These are phyloP conservation scores for Blastomyces silverae DNA, from an alignment of 2,329 filamentous ascomycete species.

Conservation along the genomic window DNA sequence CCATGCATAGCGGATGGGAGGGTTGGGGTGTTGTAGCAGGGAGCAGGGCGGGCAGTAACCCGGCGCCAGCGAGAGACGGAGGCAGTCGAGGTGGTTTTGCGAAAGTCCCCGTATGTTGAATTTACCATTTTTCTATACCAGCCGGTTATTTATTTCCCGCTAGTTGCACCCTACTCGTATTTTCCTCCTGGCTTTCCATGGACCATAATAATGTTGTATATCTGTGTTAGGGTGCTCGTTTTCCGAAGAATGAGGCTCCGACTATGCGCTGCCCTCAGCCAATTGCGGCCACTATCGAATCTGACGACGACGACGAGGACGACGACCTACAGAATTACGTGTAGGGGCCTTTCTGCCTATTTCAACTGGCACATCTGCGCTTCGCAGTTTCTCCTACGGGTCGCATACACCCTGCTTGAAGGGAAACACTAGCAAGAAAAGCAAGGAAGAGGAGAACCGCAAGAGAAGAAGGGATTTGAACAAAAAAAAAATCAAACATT, in stretches of 20 bases:
- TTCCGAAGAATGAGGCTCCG: conserved; percentile 22
- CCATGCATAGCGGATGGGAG: conserved; percentile 21
- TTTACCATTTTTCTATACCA: neutral
- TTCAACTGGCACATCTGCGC: neutral
- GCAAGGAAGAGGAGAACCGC: no score
- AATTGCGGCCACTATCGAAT: conserved; percentile 17
- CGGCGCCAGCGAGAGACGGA: neutral
- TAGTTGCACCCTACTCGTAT: neutral
- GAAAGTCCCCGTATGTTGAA: conserved; percentile 17
- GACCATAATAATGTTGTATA: conserved; percentile 17
- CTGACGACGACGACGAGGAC: conserved; percentile 23
- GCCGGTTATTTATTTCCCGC: neutral
- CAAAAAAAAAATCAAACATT: neutral
- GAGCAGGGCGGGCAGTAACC: conserved; percentile 1
- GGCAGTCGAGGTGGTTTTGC: conserved; percentile 5
- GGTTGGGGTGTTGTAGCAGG: conserved; percentile 17
- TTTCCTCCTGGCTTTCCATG: neutral
- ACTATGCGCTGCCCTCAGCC: conserved; percentile 23
- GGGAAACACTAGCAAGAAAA: neutral
- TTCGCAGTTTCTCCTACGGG: neutral
- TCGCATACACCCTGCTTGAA: neutral
- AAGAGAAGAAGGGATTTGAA: no score
- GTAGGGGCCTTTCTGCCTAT: conserved; percentile 5
- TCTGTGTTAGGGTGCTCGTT: conserved; percentile 21
- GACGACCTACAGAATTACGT: conserved; percentile 24